Base-by-base conservation (phyloP, 1,284 basidiomycete genomes). In the Lignosus rhinocerotis region DNA sequence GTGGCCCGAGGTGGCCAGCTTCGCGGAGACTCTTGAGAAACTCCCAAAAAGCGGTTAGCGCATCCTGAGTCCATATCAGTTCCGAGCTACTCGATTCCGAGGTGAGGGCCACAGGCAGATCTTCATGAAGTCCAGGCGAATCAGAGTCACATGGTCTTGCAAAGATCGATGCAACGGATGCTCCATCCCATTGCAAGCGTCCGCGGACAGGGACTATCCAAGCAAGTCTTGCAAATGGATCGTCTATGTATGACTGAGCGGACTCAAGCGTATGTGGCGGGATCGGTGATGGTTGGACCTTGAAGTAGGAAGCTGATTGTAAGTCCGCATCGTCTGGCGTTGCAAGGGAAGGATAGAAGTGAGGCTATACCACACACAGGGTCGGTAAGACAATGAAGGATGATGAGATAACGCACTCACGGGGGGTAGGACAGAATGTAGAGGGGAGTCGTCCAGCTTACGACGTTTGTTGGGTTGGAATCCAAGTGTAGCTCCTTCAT, bases 181-280 rank as follows among this genome's bases (percentile, higher is more conserved):
- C 78, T 19, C 69, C 72, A 6, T 72, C 66, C 82, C 83, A 88
- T 10, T 82, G 82, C 33, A 81, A 66, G 11, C 48, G 67, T 10
- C 87, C 87, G 11, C 84, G 80, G 7, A 88, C 67, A 36, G 87
- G 87, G 39, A 89, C 75, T n/a, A 88, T 66, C 87, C 87, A 89
- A 3, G 82, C 79, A 49, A 72, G 72, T 49, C 85, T 79, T 49
- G 74, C 66, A 66, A 74, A 81, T 16, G 68, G 70, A 19, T 70
- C 69, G 21, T 51, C 53, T 5, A 69, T 70, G 59, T 63, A 64
- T 8, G 54, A 69, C 56, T 60, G 69, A 14, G 73, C 58, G 38
- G 66, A 69, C 44, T 70, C 67, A 6, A 64, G 48, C 3, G 72
- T 74, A 59, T 82, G 75, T 2, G 85, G 83, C 16, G 74, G 50